Percentiles rank a stretch among this genome's conserved stretches.
These are phyloP conservation scores for Areca catechu DNA, from an alignment of 176 grass and related monocot species.

Conservation along the genomic window DNA sequence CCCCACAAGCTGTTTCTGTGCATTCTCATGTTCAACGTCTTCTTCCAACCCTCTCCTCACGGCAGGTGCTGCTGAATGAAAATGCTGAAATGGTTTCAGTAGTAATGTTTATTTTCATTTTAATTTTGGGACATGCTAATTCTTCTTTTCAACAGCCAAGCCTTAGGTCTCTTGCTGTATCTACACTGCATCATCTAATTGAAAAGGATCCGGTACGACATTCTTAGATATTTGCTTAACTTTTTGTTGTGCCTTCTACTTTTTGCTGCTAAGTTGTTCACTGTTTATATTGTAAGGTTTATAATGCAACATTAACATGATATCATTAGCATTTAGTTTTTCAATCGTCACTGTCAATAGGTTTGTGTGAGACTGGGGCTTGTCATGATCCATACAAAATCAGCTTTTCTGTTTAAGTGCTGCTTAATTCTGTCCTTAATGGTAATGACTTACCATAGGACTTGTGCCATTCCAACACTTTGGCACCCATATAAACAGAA, in stretches of 20 bases:
- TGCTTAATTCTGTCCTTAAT: no score
- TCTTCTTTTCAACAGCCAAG: constrained; percentile 55
- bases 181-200: constrained; percentile 76
- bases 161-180: constrained; percentile 80
- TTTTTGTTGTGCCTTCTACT: not conserved
- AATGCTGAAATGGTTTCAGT: not conserved
- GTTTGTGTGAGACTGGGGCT: no score
- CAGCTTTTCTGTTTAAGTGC: no score
- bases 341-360: no score
- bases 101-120: constrained; percentile 16
- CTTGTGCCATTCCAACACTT: no score
- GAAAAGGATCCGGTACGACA: constrained; percentile 79
- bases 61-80: constrained; percentile 44
- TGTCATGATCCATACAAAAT: no score
- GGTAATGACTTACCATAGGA: no score
- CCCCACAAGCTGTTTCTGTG: constrained; percentile 91
- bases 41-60: constrained; percentile 71
- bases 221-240: not conserved
- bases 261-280: not conserved
- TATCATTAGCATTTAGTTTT: no score
- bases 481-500: no score
- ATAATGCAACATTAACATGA: no score
- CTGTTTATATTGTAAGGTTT: no score
- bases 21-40: constrained; percentile 84
- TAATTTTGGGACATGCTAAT: constrained; percentile 14